Conservation (phyloP, 257 asterid species). For the Nicotiana otophora region DNA sequence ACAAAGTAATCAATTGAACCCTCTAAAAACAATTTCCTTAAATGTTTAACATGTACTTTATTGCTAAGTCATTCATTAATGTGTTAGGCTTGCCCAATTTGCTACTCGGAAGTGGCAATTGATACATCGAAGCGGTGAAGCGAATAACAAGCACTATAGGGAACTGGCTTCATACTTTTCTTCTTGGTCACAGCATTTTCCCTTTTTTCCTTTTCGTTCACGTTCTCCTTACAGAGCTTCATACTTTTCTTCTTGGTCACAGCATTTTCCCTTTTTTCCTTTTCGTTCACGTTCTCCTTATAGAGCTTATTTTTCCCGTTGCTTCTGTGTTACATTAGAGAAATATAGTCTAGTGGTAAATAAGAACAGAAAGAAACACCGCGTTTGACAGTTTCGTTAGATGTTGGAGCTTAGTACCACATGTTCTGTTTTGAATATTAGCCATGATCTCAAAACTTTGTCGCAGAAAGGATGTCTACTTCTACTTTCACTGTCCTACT, state of each 20-base stretch:
- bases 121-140: conserved; percentile 12
- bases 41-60: not conserved
- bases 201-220: not conserved
- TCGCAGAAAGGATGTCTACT: not conserved
- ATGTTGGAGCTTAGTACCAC: not conserved
- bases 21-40: not conserved
- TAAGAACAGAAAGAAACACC: not conserved
- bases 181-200: not conserved
- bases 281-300: not conserved
- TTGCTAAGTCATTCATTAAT: not conserved
- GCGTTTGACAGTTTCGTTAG: not conserved
- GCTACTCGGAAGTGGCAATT: conserved; percentile 13
- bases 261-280: not conserved
- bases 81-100: conserved; percentile 17
- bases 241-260: not conserved
- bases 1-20: conserved; percentile 47
- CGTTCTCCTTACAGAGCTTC: not conserved
- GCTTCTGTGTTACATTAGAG: not conserved
- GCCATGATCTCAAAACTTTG: not conserved
- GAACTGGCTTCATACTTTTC: not conserved
- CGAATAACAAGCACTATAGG: not conserved
- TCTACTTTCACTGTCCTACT: not conserved
- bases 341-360: conserved; percentile 4
- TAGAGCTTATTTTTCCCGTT: not conserved
- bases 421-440: not conserved